Base-by-base conservation (phyloP, 2,329 filamentous ascomycete species). In the Westerdykella sp. region DNA sequence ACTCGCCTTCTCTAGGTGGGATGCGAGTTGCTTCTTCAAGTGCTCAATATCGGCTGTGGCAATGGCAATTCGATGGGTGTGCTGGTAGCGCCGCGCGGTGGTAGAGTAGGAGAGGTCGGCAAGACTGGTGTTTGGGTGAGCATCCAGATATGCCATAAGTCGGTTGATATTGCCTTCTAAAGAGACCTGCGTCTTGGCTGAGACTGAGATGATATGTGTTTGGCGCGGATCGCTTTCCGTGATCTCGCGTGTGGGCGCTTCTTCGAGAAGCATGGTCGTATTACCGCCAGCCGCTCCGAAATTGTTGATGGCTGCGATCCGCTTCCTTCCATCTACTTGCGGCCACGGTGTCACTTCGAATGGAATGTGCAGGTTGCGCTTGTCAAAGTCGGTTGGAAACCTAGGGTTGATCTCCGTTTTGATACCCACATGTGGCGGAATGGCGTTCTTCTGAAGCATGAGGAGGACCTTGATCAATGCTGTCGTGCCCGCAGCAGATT, bases 251-350 rank as follows among this genome's bases (percentile, higher is more conserved):
- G 21, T 10, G 34, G 34, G 2, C 5, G 51, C 46, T 48, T 57
- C 57, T 41, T 55, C 49, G 13, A 67, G 16, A 2, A 64, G 28
- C 12, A 67, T 37, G 2, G 55, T 43, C 1, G 64, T 63, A 41
- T 69, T 69, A 4, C 66, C 65, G 12, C 67, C 67, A 7, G 63
- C 57, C 2, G 67, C 67, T 30, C 56, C 49, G 45, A 68, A 70
- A 44, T 66, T 69, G 49, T 68, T 69, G 22, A 70, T n/a, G 6
- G 62, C 43, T 1, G 44, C 48, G 9, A 30, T 44, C 3, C 47
- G 39, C 16, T 39, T 39, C 28, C 21, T 25, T 15, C 34, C 10
- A 30, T 23, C 25, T 28, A 28, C 25, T 21, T 36, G 41, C 21
- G 40, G n/a, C 42, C 47, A 51, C 10, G 39, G 39, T 6, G 25